A percentile compares a stretch with the other conserved stretches of the same genome.
These are phyloP conservation scores for Ceratocystis papillata DNA, from an alignment of 2,329 filamentous ascomycete species.

Conservation along the genomic window DNA sequence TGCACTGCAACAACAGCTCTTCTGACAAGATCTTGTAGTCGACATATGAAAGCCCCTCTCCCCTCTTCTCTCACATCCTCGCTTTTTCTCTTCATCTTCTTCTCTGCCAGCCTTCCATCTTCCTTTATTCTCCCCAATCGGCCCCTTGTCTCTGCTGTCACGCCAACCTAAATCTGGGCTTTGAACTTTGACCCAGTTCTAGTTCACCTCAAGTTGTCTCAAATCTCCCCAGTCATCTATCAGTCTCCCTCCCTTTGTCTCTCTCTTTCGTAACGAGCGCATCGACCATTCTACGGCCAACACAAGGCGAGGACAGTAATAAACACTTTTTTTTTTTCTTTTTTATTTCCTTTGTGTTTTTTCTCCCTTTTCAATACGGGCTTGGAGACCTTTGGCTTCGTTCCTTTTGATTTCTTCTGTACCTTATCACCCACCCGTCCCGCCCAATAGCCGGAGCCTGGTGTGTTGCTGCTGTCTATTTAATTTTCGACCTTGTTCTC, in stretches of 20 bases:
- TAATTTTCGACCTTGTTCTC: conserved; percentile 6
- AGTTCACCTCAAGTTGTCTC: conserved; percentile 1
- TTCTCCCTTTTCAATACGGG: background rate
- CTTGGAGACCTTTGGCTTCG: background rate
- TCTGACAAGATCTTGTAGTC: too few species aligned
- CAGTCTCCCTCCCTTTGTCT: background rate
- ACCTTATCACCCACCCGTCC: background rate
- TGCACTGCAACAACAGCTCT: background rate
- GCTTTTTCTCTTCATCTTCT: background rate
- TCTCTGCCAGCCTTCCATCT: background rate
- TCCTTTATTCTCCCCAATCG: background rate
- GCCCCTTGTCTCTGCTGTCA: conserved; percentile 11
- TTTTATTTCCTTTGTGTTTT: background rate
- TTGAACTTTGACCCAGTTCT: background rate
- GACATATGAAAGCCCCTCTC: too few species aligned
- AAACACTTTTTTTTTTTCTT: background rate
- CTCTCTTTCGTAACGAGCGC: background rate
- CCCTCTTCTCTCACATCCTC: background rate
- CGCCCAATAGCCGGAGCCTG: background rate
- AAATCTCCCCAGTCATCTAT: background rate
- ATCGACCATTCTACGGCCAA: conserved; percentile 6
- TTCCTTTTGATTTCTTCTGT: background rate
- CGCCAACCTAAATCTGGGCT: conserved; percentile 15
- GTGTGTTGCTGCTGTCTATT: background rate
- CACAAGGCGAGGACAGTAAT: background rate